These are phyloP conservation scores for Baudoinia panamericana DNA, from an alignment of 495 filamentous ascomycete species.

Conservation along the genomic window DNA sequence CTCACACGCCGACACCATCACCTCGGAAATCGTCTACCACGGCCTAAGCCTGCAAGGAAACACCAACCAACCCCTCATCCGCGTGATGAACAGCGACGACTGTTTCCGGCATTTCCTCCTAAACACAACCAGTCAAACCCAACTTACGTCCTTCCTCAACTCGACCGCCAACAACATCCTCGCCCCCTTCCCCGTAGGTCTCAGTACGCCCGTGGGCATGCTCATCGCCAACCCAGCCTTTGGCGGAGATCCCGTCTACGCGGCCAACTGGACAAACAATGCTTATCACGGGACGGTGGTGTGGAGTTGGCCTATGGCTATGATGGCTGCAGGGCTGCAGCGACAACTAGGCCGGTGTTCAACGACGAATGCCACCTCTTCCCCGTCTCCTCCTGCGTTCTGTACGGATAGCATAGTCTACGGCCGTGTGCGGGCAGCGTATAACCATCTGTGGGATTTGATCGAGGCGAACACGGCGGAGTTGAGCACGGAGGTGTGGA, in stretches of 20 bases:
- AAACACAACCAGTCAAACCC: constrained; percentile 45
- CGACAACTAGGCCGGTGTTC: constrained; percentile 26
- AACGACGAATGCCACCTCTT: too few species aligned
- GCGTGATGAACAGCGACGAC: constrained; percentile 51
- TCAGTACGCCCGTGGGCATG: constrained; percentile 43
- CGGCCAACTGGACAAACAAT: constrained; percentile 40
- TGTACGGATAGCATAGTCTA: constrained; percentile 37
- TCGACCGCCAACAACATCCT: constrained; percentile 43
- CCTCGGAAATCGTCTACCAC: constrained; percentile 38
- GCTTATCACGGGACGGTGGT: constrained; percentile 56
- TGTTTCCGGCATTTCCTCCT: constrained; percentile 52
- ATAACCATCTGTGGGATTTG: constrained; percentile 47
- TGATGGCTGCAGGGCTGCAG: constrained; percentile 47
- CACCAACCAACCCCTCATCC: constrained; percentile 37
- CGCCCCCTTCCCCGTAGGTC: constrained; percentile 44
- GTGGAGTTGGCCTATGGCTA: constrained; percentile 51
- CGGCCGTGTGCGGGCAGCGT: constrained; percentile 40
- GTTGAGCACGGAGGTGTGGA: constrained; percentile 50
- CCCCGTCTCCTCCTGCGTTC: constrained; percentile 38
- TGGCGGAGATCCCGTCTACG: constrained; percentile 32
- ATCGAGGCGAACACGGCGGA: constrained; percentile 42
- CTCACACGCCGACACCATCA: constrained; percentile 32
- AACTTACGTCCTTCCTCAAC: constrained; percentile 44
- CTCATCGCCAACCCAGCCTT: constrained; percentile 52
- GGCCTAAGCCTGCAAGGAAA: constrained; percentile 43